Evolutionary conservation across 352 stramenopile genomes (phyloP), one percentile per base, ranked within the genome.

Genomic region (Aphanomyces stellatus): DNA sequence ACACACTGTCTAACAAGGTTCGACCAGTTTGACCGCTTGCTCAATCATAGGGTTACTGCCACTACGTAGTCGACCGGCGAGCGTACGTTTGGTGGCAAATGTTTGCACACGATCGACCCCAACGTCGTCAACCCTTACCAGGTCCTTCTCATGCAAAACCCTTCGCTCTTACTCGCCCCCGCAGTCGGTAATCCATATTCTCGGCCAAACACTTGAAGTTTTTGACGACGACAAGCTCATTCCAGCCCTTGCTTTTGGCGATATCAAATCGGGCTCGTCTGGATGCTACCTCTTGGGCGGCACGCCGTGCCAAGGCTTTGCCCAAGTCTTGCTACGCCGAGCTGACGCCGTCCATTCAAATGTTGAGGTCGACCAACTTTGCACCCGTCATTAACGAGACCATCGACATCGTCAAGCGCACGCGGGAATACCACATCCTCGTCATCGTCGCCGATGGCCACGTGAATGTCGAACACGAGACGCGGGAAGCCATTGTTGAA

Each of bases 171-270:
- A n/a, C n/a, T n/a, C n/a, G n/a, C n/a, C n/a, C 17, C 1, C 61
- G 7, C 33, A 91, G 82, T 81, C 69, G 19, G 85, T 88, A 1
- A 89, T 93, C 57, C 86, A 78, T n/a, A 72, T 87, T 22, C 85
- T 92, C n/a, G 81, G 81, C 15, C 76, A 74, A 24, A 81, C 87
- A 19, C 69, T 93, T 3, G 82, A 86, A 51, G 73, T 79, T 27
- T 91, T 93, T 31, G 85, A 91, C 61, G 85, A 93, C 57, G 85
- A 93, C 61, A 83, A 86, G 37, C 78, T 89, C 42, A 93, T 93
- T 48, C 82, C 84, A 15, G 76, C 79, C 22, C 90, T 73, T 40
- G 82, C 79, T 0, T 92, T 92, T 69, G 84, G 82, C 13, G 82
- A 93, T 37, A 60, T 75, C 30, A 74, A 61, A 5, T 90, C 80